Conservation (phyloP, 2,329 filamentous ascomycete genomes). For the Colletotrichum tabaci region DNA sequence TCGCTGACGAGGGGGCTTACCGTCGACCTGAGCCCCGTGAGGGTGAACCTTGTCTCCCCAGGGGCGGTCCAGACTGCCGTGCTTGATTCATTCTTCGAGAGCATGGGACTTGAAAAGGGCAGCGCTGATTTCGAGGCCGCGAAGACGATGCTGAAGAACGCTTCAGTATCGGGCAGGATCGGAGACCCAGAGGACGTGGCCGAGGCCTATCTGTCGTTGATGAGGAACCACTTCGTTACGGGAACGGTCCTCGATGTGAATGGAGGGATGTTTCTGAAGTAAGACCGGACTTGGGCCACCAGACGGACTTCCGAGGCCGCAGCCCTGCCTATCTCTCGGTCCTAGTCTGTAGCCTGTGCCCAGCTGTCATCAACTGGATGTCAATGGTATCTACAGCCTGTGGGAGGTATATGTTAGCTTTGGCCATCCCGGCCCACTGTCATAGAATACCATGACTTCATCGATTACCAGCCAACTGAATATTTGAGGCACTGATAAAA, state of each 20-base stretch:
- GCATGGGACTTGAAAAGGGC: neutral
- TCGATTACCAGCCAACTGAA: too few species aligned
- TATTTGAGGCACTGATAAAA: too few species aligned
- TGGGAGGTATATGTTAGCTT: too few species aligned
- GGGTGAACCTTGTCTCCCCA: slow-evolving; percentile 74
- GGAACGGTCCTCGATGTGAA: slow-evolving; percentile 47
- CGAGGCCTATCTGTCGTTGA: slow-evolving; percentile 60
- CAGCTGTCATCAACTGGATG: too few species aligned
- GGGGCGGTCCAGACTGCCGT: slow-evolving; percentile 67
- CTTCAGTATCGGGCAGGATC: neutral
- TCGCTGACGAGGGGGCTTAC: slow-evolving; percentile 70
- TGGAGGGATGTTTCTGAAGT: slow-evolving; percentile 3
- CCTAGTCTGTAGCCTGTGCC: too few species aligned
- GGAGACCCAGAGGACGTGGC: slow-evolving; percentile 55
- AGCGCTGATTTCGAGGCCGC: slow-evolving; percentile 21
- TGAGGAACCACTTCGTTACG: slow-evolving; percentile 58
- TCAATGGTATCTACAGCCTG: too few species aligned
- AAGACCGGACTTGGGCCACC: neutral
- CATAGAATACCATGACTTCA: too few species aligned
- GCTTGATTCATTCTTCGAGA: slow-evolving; percentile 34
- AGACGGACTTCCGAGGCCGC: too few species aligned
- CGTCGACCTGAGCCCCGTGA: slow-evolving; percentile 73
- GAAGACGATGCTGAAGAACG: neutral
- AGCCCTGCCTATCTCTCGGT: too few species aligned
- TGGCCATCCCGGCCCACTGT: too few species aligned